These are phyloP conservation scores for Thyridium curvatum DNA, from an alignment of 2,329 filamentous ascomycete species.

Conservation along the genomic window DNA sequence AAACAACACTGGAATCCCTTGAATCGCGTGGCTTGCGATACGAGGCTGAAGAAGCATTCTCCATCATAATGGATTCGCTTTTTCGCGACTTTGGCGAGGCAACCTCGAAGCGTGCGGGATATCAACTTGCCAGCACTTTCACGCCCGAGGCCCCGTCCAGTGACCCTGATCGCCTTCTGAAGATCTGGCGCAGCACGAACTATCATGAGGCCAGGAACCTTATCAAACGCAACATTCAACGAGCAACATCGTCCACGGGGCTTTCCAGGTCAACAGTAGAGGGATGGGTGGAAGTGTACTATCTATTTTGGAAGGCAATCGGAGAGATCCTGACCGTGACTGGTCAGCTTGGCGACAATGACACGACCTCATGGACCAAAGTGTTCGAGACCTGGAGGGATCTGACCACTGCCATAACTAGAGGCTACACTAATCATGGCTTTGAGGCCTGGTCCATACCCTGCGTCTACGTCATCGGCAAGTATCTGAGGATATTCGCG, in stretches of 20 bases:
- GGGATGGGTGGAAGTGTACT: conserved; percentile 85
- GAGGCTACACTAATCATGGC: conserved; percentile 69
- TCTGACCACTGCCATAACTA: conserved; percentile 66
- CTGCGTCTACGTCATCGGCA: conserved; percentile 80
- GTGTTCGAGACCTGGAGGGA: conserved; percentile 90
- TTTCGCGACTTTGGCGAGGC: conserved; percentile 70
- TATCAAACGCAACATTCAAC: conserved; percentile 65
- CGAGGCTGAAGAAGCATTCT: no score
- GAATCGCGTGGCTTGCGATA: no score
- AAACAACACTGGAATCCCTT: conserved; percentile 12
- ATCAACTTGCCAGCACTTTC: conserved; percentile 67
- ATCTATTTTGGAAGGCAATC: conserved; percentile 75
- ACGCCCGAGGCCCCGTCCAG: conserved; percentile 60
- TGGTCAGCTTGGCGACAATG: conserved; percentile 12
- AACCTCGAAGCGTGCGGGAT: conserved; percentile 59
- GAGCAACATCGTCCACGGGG: conserved; percentile 46
- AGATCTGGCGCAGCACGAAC: conserved; percentile 68
- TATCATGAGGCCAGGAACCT: conserved; percentile 59
- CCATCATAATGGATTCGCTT: conserved; percentile 59
- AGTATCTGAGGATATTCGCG: conserved; percentile 80
- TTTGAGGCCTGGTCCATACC: conserved; percentile 92
- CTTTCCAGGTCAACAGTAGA: conserved; percentile 62
- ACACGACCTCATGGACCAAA: conserved; percentile 61
- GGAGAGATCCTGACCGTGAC: conserved; percentile 66
- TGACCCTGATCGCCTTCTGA: conserved; percentile 59